Base-by-base conservation (phyloP, 352 stramenopile genomes). In the Phytophthora sansomeana region DNA sequence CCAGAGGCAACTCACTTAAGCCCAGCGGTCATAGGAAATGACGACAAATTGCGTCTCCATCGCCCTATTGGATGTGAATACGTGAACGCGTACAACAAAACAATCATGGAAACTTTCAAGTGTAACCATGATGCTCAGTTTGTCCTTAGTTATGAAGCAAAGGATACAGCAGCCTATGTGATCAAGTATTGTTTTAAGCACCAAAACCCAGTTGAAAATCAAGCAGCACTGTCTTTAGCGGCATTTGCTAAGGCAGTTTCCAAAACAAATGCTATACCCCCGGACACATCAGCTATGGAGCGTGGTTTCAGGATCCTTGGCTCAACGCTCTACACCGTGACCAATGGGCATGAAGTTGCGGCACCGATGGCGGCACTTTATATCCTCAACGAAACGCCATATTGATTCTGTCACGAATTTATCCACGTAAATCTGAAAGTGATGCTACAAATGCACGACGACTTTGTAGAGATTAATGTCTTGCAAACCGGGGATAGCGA, bases 111-210 rank as follows among this genome's bases (percentile, higher is more conserved):
- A 0, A 46, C 38, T 0, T 19, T 77, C 1, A 65, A 64, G 32
- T 73, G 63, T 42, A 73, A 77, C 24, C 69, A 72, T 39, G 54
- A 77, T 10, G 52, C 58, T 0, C 49, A 62, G n/a, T 59, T 77
- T 5, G 39, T 77, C 0, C 0, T 70, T 2, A 39, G 16, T 8
- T 21, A 17, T 19, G n/a, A 16, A 3, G 9, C 7, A 0, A 50
- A 50, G 10, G 26, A 59, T n/a, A 36, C 36, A 32, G 11, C 28
- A 19, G 17, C 58, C 4, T 77, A 77, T 14, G 50, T 60, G 1
- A 43, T 54, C 10, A 77, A 73, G 5, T 73, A 73, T 36, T 69
- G 53, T 35, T 41, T 41, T 8, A 41, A 41, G 14, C n/a, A 19
- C n/a, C 24, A 26, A 10, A 21, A 17, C 16, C 26, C 32, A 5